A percentile compares a stretch with the other conserved stretches of the same genome.
Conservation (phyloP, 208 protist species). For the Leishmania arabica region DNA sequence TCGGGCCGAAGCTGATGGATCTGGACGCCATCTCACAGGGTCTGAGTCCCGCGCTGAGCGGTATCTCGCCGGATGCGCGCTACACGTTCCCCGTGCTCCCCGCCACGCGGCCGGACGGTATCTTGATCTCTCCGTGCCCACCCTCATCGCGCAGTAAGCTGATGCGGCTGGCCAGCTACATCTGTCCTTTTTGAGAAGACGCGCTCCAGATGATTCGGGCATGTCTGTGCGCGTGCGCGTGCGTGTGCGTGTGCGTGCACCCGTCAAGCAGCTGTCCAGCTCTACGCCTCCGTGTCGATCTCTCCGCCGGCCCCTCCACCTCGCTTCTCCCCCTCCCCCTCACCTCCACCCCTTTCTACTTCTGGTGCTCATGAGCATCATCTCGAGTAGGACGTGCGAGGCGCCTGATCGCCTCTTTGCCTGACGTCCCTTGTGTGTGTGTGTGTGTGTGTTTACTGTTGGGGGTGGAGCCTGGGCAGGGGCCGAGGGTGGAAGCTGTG, state of each 20-base stretch:
- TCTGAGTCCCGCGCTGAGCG: slow-evolving; percentile 4
- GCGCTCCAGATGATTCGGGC: not conserved
- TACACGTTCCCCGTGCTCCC: slow-evolving; percentile 28
- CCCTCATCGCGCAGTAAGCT: slow-evolving; percentile 39
- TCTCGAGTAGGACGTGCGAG: not conserved
- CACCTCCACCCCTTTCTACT: not conserved
- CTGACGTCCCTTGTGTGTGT: too few relatives aligned
- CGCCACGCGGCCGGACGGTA: slow-evolving; percentile 45
- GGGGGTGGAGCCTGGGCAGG: too few relatives aligned
- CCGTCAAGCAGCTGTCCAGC: not conserved
- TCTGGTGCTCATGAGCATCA: not conserved
- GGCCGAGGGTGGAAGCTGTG: not conserved
- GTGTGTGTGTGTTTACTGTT: too few relatives aligned
- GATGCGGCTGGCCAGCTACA: slow-evolving; percentile 52
- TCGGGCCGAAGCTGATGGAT: slow-evolving; percentile 17
- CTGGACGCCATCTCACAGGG: slow-evolving; percentile 12
- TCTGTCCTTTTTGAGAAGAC: slow-evolving; percentile 53
- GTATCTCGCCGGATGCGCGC: slow-evolving; percentile 14
- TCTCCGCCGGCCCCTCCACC: too few relatives aligned
- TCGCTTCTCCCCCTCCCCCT: too few relatives aligned
- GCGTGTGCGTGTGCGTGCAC: not conserved
- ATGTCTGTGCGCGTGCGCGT: not conserved
- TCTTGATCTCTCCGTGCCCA: slow-evolving; percentile 47
- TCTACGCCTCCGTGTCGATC: not conserved
- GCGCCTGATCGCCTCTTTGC: not conserved